These are phyloP conservation scores for Neurospora sp. DNA, from an alignment of 495 filamentous ascomycete genomes.

Conservation along the genomic window DNA sequence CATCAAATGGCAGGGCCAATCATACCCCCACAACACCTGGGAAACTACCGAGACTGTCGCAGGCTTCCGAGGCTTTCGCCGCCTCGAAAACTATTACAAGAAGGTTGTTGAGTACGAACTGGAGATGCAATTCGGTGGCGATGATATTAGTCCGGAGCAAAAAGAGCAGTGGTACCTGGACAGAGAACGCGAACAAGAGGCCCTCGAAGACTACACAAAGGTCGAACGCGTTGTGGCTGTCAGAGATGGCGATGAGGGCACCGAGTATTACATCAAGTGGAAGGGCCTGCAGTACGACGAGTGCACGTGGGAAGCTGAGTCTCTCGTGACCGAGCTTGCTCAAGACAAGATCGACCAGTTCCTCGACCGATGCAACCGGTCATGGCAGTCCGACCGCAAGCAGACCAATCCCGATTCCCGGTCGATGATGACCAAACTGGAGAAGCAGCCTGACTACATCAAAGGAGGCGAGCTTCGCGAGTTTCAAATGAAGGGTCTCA, in stretches of 20 bases:
- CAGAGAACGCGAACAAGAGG: constrained; percentile 74
- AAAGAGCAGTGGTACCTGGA: constrained; percentile 86
- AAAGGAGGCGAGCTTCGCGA: constrained; percentile 77
- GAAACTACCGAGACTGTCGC: constrained; percentile 61
- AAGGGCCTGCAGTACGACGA: constrained; percentile 79
- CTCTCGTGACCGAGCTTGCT: constrained; percentile 62
- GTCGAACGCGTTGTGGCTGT: constrained; percentile 86
- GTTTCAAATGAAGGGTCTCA: constrained; percentile 89
- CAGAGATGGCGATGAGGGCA: constrained; percentile 62
- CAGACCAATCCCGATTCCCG: constrained; percentile 70
- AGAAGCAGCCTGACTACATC: constrained; percentile 75
- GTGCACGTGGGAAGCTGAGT: constrained; percentile 85
- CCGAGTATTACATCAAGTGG: constrained; percentile 90
- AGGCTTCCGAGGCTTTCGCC: constrained; percentile 58
- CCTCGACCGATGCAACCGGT: constrained; percentile 64
- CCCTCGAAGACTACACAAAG: constrained; percentile 72
- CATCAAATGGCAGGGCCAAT: constrained; percentile 95
- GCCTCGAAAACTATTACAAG: constrained; percentile 86
- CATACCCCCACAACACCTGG: constrained; percentile 93
- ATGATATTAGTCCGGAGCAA: constrained; percentile 68
- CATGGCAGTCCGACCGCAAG: constrained; percentile 62
- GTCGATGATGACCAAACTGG: constrained; percentile 57
- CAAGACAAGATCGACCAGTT: constrained; percentile 86
- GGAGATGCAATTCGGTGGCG: constrained; percentile 55
- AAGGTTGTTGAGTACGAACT: constrained; percentile 70